These are phyloP conservation scores for Naganishia sp. DNA, from an alignment of 1,284 basidiomycete species.

Conservation along the genomic window DNA sequence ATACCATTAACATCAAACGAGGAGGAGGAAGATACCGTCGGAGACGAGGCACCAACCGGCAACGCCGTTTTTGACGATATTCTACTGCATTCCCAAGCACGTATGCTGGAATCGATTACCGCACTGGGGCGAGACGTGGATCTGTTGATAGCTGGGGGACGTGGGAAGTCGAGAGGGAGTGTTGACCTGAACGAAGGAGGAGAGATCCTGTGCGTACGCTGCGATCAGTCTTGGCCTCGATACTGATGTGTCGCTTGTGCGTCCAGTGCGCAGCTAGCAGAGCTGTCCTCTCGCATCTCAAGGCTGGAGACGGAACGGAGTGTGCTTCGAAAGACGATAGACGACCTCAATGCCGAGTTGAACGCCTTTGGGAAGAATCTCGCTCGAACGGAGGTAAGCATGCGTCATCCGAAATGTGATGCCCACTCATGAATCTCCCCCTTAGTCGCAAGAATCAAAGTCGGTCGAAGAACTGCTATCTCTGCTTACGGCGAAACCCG, in stretches of 20 bases:
- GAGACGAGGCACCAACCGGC: not conserved
- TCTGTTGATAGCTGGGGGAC: constrained; percentile 33
- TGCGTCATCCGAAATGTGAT: no score
- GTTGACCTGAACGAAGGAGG: constrained; percentile 29
- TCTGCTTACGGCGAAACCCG: not conserved
- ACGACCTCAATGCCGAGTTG: constrained; percentile 35
- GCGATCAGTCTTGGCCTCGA: not conserved
- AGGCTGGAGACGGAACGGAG: constrained; percentile 36
- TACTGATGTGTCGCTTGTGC: not conserved
- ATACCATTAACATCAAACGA: not conserved
- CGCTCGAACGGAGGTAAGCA: constrained; percentile 23
- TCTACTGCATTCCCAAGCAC: constrained; percentile 48
- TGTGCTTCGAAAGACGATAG: constrained; percentile 32
- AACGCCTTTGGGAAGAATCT: constrained; percentile 30
- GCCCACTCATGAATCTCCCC: not conserved
- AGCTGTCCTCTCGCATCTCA: constrained; percentile 34
- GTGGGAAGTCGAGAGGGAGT: constrained; percentile 9
- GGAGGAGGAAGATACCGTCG: constrained; percentile 4
- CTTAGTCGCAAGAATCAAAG: constrained; percentile 20
- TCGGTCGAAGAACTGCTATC: constrained; percentile 21
- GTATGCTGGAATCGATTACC: constrained; percentile 51
- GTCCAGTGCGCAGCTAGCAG: constrained; percentile 34
- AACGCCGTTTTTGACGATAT: constrained; percentile 51
- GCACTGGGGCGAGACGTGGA: constrained; percentile 44
- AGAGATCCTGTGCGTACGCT: constrained; percentile 35